These are phyloP conservation scores for Populus tomentosa DNA, from an alignment of 441 rosid species.

Conservation along the genomic window DNA sequence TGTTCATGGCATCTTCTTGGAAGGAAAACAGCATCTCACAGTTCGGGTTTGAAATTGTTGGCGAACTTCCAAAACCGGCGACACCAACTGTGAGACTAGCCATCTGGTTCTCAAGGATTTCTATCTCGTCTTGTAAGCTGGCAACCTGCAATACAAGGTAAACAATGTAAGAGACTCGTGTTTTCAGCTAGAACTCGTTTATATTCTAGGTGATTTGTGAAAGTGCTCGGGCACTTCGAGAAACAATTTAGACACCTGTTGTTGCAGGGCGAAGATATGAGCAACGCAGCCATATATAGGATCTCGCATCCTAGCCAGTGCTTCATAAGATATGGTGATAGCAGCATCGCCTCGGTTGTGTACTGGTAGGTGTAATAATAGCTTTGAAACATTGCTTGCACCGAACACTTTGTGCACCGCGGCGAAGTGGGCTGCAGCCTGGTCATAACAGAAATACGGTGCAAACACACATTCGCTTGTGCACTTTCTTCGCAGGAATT, in stretches of 20 bases:
- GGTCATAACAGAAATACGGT: constrained; percentile 84
- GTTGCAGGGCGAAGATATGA: constrained; percentile 84
- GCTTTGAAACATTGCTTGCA: constrained; percentile 91
- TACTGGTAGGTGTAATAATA: constrained; percentile 60
- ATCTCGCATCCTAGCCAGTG: constrained; percentile 78
- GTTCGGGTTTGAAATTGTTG: constrained; percentile 19
- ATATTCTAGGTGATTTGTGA: neutral
- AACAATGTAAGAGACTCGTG: neutral
- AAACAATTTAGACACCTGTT: constrained; percentile 51
- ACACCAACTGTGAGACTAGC: constrained; percentile 32
- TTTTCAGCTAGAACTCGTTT: neutral
- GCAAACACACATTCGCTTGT: constrained; percentile 78
- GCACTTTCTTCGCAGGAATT: constrained; percentile 90
- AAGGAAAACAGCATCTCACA: constrained; percentile 24
- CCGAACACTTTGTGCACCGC: constrained; percentile 97
- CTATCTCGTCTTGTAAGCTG: constrained; percentile 70
- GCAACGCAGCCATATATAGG: constrained; percentile 88
- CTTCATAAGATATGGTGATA: constrained; percentile 77
- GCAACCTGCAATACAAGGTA: constrained; percentile 49
- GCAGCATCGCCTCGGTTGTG: constrained; percentile 69
- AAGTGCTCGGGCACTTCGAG: neutral
- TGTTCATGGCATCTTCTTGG: constrained; percentile 32
- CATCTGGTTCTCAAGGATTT: constrained; percentile 59
- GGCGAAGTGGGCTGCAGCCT: constrained; percentile 74
- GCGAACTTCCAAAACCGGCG: constrained; percentile 26